These are phyloP conservation scores for Fusarium albosuccineum DNA, from an alignment of 2,329 filamentous ascomycete species.

Conservation along the genomic window DNA sequence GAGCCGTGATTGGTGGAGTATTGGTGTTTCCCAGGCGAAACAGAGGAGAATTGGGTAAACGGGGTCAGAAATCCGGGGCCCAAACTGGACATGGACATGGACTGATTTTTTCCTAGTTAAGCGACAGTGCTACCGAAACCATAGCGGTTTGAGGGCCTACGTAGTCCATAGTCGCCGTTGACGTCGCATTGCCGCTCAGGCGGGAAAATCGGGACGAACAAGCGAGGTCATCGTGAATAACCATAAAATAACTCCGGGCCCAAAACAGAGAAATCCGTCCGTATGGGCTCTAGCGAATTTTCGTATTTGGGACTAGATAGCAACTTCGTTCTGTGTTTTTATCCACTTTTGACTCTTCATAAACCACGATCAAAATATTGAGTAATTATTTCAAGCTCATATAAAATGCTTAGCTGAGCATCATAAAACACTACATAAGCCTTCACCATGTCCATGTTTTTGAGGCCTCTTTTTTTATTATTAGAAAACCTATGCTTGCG, in stretches of 20 bases:
- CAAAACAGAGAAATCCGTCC: no score
- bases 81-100: neutral
- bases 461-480: no score
- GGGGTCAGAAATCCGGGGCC: slow-evolving; percentile 24
- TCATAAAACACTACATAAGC: no score
- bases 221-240: neutral
- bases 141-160: slow-evolving; percentile 18
- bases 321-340: no score
- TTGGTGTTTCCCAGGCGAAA: slow-evolving; percentile 21
- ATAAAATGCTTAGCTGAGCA: no score
- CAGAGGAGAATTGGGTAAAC: slow-evolving; percentile 14
- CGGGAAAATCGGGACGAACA: neutral
- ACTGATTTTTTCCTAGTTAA: slow-evolving; percentile 25
- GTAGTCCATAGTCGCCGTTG: neutral
- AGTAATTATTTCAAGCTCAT: no score
- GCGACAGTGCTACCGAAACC: slow-evolving; percentile 26
- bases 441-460: no score
- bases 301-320: no score
- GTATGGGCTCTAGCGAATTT: no score
- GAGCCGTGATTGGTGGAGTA: slow-evolving; percentile 35
- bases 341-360: no score
- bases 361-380: no score
- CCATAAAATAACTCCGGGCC: neutral
- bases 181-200: slow-evolving; percentile 1
- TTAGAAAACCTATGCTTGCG: no score